Evolutionary conservation across 352 stramenopile genomes (phyloP).

Genomic region (Pythium dissimile): DNA sequence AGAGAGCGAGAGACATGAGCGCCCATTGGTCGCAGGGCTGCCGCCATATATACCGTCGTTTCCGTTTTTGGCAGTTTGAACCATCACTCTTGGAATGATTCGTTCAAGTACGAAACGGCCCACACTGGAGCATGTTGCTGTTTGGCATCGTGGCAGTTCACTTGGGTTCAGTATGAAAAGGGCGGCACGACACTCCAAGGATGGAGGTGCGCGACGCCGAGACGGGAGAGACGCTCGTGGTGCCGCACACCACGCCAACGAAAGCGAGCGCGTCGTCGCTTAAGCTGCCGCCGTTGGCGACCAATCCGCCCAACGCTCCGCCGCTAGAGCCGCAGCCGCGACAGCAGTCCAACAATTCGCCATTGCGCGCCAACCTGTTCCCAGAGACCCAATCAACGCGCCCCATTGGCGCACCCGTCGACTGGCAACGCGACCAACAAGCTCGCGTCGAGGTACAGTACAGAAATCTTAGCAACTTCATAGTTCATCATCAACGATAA

Average conservation of each 20-base stretch:
- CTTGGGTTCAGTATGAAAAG: conserved; percentile 5
- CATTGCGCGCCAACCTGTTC: conserved; percentile 15
- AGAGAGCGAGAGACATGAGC: no score
- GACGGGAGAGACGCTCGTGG: conserved; percentile 50
- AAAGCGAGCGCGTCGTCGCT: not conserved
- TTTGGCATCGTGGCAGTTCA: no score
- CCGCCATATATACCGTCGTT: conserved; percentile 8
- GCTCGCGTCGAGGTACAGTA: conserved; percentile 41
- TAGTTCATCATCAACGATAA: not conserved
- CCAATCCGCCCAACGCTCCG: no score
- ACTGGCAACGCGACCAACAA: conserved; percentile 49
- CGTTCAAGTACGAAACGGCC: conserved; percentile 19
- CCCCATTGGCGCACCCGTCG: conserved; percentile 39
- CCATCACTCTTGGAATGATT: conserved; percentile 12
- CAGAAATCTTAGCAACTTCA: no score
- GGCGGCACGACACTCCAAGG: not conserved
- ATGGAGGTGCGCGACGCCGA: conserved; percentile 57
- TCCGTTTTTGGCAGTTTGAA: not conserved
- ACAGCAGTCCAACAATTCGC: conserved; percentile 1
- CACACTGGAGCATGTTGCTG: no score
- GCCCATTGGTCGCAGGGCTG: not conserved
- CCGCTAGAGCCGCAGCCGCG: not conserved
- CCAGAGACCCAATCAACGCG: conserved; percentile 58
- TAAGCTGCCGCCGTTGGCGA: conserved; percentile 1
- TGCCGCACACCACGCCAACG: conserved; percentile 14